A percentile compares a stretch with the other conserved stretches of the same genome.
Conservation (phyloP, 352 stramenopile genomes). For the Chrysophaeum taylorii region DNA sequence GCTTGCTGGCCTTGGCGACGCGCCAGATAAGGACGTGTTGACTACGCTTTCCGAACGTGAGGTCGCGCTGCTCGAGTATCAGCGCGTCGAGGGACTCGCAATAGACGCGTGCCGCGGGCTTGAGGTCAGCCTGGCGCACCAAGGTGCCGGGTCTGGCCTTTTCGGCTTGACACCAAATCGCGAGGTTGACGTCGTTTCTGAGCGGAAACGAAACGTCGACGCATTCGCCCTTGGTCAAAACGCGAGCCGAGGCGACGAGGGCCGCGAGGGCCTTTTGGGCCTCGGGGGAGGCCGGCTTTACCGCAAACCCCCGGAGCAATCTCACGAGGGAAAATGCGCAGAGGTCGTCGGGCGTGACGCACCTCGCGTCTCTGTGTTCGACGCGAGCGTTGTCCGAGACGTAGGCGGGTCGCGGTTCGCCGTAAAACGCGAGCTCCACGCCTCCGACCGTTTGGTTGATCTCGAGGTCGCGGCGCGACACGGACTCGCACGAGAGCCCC, state of each 20-base stretch:
- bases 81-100: conserved; percentile 4
- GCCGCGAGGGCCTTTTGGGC: neutral
- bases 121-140: neutral
- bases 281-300: neutral
- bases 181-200: neutral
- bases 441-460: neutral
- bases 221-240: neutral
- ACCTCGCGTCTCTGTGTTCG: neutral
- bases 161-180: neutral
- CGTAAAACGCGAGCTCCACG: neutral
- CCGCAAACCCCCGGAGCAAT: neutral
- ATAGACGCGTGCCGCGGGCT: neutral
- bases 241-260: neutral
- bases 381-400: conserved; percentile 3
- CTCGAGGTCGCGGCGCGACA: neutral
- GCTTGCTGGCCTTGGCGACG: neutral
- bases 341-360: neutral
- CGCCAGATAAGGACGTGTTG: conserved; percentile 8
- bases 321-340: conserved; percentile 5
- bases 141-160: neutral
- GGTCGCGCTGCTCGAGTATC: conserved; percentile 6
- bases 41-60: neutral
- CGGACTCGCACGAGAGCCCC: too few relatives aligned
- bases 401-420: neutral
- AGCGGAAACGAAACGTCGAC: neutral